Percentiles rank a stretch among this genome's conserved stretches.
phyloP scores from a whole-genome alignment of 2,329 filamentous ascomycete species.

The Nectriaceae sp. region DNA sequence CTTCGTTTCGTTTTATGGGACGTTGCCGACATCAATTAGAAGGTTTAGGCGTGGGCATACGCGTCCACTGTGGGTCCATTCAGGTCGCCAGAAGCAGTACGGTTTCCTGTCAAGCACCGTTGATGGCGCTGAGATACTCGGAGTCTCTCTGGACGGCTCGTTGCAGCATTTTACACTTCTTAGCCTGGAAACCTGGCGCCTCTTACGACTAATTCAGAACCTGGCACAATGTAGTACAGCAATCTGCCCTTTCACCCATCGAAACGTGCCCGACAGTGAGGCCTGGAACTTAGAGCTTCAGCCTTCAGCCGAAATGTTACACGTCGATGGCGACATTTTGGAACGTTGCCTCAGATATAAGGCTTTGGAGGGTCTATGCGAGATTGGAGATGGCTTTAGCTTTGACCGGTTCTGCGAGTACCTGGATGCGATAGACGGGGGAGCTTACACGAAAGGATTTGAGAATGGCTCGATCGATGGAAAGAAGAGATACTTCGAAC shows the following conservation, averaged over 20 bases:
- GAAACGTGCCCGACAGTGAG: conserved; percentile 16
- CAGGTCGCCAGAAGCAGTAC: conserved; percentile 38
- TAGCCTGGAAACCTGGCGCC: conserved; percentile 59
- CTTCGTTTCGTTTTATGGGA: conserved; percentile 55
- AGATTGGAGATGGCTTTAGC: conserved; percentile 32
- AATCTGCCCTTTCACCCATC: conserved; percentile 49
- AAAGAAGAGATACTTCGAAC: conserved; percentile 41
- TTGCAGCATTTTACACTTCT: conserved; percentile 71
- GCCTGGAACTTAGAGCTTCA: conserved; percentile 35
- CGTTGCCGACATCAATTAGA: conserved; percentile 57
- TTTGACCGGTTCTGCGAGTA: conserved; percentile 48
- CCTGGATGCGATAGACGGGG: conserved; percentile 51
- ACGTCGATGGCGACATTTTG: conserved; percentile 69
- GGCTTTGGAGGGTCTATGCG: conserved; percentile 46
- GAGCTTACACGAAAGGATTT: conserved; percentile 40
- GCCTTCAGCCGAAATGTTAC: conserved; percentile 51
- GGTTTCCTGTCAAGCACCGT: conserved; percentile 44
- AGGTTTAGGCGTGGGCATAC: conserved; percentile 55
- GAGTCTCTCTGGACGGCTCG: conserved; percentile 69
- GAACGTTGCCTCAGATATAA: conserved; percentile 51
- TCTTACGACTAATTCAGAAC: conserved; percentile 75
- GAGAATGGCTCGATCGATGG: conserved; percentile 23
- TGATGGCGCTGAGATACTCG: conserved; percentile 58
- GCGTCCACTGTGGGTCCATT: conserved; percentile 52
- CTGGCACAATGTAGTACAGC: conserved; percentile 53